Evolutionary conservation across 208 protist species (phyloP).

Genomic region (Crithidia sp.): DNA sequence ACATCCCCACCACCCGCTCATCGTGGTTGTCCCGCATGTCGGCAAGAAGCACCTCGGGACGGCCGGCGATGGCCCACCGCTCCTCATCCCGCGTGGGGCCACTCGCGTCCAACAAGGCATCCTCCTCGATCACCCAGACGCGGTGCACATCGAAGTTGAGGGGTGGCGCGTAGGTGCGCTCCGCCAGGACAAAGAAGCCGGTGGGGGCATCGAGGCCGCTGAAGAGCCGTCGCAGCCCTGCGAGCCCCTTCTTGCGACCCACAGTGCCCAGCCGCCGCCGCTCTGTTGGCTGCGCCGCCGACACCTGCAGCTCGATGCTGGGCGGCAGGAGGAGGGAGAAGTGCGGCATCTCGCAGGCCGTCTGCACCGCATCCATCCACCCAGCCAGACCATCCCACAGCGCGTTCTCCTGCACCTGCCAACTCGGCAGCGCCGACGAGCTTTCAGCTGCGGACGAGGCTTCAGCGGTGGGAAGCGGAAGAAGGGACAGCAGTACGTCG

Average conservation of each 20-base stretch:
- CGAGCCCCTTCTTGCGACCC: conserved; percentile 20
- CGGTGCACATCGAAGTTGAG: not conserved
- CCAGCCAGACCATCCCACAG: conserved; percentile 12
- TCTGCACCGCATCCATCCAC: conserved; percentile 20
- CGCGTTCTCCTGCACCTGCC: conserved; percentile 13
- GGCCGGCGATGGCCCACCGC: not conserved
- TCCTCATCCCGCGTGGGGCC: not conserved
- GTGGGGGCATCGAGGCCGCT: not conserved
- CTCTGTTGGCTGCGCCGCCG: not conserved
- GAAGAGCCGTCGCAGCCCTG: conserved; percentile 23
- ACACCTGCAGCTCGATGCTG: not conserved
- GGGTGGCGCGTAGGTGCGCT: not conserved
- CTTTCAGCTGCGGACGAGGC: not conserved
- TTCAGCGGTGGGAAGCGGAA: not conserved
- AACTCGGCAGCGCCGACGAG: not conserved
- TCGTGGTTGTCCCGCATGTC: not conserved
- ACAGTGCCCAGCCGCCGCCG: not conserved
- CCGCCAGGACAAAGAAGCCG: conserved; percentile 4
- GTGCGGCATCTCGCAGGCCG: conserved; percentile 11
- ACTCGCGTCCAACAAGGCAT: not conserved
- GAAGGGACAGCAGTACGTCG: not conserved
- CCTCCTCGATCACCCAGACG: conserved; percentile 19
- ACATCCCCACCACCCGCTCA: conserved; percentile 4
- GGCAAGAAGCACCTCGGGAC: conserved; percentile 16
- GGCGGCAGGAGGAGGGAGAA: conserved; percentile 28